Conservation (phyloP, 2,329 filamentous ascomycete genomes). For the Colletotrichum euphorbiae region DNA sequence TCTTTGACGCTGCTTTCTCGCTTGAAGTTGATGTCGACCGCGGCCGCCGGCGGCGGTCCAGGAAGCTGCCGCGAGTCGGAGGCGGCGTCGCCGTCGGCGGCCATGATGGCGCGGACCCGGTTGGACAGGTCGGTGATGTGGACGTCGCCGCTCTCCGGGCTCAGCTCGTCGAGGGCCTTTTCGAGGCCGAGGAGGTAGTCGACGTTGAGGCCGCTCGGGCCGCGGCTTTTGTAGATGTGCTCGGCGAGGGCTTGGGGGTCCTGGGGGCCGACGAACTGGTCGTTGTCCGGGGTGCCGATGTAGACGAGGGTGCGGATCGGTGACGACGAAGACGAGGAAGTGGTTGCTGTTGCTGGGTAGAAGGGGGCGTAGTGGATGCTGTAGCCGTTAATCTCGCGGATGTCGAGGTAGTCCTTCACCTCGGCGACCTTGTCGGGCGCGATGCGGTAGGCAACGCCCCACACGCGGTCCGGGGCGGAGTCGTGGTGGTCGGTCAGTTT, state of each 20-base stretch:
- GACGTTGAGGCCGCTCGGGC: constrained; percentile 88
- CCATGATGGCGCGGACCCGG: constrained; percentile 74
- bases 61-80: not conserved
- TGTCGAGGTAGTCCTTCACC: constrained; percentile 91
- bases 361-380: constrained; percentile 92
- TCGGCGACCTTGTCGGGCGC: constrained; percentile 76
- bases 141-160: constrained; percentile 80
- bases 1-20: constrained; percentile 51
- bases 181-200: constrained; percentile 91
- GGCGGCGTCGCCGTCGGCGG: constrained; percentile 40
- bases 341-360: constrained; percentile 64
- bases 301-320: constrained; percentile 78
- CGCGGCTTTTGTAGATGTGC: constrained; percentile 81
- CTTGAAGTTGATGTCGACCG: constrained; percentile 41
- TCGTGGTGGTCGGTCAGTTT: constrained; percentile 77
- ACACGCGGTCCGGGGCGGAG: constrained; percentile 74
- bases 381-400: constrained; percentile 97
- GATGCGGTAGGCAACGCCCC: constrained; percentile 95
- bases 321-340: constrained; percentile 36
- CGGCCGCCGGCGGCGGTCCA: constrained; percentile 10
- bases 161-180: constrained; percentile 76
- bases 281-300: constrained; percentile 92
- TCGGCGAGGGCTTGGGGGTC: constrained; percentile 81
- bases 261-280: constrained; percentile 89
- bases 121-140: constrained; percentile 87